phyloP scores from a whole-genome alignment of 2,329 filamentous ascomycete genomes.

The Furcasterigmium furcatum region DNA sequence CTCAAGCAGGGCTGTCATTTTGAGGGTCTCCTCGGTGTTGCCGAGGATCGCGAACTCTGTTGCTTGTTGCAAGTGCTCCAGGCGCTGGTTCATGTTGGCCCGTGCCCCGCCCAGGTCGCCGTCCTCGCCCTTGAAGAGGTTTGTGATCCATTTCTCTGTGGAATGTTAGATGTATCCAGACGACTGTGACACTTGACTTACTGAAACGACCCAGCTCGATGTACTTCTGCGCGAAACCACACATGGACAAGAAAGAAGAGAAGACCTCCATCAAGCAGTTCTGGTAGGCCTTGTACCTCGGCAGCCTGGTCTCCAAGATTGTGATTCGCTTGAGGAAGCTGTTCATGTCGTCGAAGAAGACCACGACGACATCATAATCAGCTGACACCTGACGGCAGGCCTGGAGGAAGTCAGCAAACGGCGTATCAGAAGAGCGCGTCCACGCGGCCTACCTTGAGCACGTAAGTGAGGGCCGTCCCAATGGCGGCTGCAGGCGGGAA shows the following conservation, averaged over 20 bases:
- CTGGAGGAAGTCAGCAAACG: constrained; percentile 1
- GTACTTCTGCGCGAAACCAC: constrained; percentile 28
- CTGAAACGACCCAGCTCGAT: constrained; percentile 27
- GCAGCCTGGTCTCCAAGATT: constrained; percentile 26
- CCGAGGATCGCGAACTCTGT: constrained; percentile 28
- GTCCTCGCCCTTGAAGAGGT: constrained; percentile 24
- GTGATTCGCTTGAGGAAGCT: constrained; percentile 29
- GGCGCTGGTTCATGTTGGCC: constrained; percentile 19
- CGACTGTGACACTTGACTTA: no score
- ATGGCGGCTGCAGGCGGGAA: constrained; percentile 29
- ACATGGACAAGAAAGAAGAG: constrained; percentile 25
- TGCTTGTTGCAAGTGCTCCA: constrained; percentile 23
- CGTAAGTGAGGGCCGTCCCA: constrained; percentile 26
- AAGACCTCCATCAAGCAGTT: constrained; percentile 33
- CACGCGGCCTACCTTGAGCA: constrained; percentile 17
- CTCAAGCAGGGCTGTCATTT: constrained; percentile 19
- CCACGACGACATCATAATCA: constrained; percentile 33
- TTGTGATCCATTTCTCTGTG: constrained; percentile 26
- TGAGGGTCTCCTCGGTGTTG: constrained; percentile 25
- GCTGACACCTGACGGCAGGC: constrained; percentile 24
- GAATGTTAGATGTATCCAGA: no score
- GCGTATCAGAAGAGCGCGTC: neutral
- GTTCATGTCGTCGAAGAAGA: constrained; percentile 33
- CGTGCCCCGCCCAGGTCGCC: constrained; percentile 23
- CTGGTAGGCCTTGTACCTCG: constrained; percentile 22